Conservation (phyloP, 2,329 filamentous ascomycete genomes). For the Talaromyces amestolkiae region DNA sequence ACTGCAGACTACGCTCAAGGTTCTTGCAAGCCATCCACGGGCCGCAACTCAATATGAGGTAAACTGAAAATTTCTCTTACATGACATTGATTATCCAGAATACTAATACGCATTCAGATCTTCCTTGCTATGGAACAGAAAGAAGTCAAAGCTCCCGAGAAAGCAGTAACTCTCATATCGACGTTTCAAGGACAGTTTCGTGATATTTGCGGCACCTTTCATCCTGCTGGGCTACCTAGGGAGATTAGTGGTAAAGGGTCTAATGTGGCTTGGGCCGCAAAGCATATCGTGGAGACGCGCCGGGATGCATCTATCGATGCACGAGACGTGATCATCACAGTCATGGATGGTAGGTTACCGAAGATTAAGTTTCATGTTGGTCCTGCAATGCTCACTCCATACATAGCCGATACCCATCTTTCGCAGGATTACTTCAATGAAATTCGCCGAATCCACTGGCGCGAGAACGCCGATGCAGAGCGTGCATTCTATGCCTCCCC, state of each 20-base stretch:
- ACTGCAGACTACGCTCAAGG: slow-evolving; percentile 65
- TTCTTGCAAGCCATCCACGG: slow-evolving; percentile 65
- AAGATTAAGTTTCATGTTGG: neutral
- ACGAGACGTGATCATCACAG: slow-evolving; percentile 62
- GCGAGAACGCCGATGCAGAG: slow-evolving; percentile 38
- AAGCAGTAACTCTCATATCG: slow-evolving; percentile 61
- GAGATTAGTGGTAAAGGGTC: slow-evolving; percentile 73
- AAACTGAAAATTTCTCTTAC: slow-evolving; percentile 39
- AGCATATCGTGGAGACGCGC: slow-evolving; percentile 27
- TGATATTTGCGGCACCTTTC: slow-evolving; percentile 65
- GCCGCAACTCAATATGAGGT: slow-evolving; percentile 67
- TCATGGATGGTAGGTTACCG: slow-evolving; percentile 62
- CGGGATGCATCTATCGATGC: slow-evolving; percentile 31
- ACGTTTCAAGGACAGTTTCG: slow-evolving; percentile 65
- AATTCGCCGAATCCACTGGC: slow-evolving; percentile 62
- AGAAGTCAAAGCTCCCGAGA: slow-evolving; percentile 59
- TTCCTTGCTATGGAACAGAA: slow-evolving; percentile 72
- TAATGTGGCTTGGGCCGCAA: slow-evolving; percentile 68
- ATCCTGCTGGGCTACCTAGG: slow-evolving; percentile 63
- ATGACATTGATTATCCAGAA: neutral
- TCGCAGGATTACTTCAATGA: slow-evolving; percentile 65
- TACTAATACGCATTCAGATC: slow-evolving; percentile 48
- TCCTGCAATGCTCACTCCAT: neutral
- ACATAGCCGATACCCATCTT: slow-evolving; percentile 57
- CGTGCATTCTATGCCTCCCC: slow-evolving; percentile 67